Evolutionary conservation across 148 eudicot species (phyloP).

Genomic region (Drosera capensis): DNA sequence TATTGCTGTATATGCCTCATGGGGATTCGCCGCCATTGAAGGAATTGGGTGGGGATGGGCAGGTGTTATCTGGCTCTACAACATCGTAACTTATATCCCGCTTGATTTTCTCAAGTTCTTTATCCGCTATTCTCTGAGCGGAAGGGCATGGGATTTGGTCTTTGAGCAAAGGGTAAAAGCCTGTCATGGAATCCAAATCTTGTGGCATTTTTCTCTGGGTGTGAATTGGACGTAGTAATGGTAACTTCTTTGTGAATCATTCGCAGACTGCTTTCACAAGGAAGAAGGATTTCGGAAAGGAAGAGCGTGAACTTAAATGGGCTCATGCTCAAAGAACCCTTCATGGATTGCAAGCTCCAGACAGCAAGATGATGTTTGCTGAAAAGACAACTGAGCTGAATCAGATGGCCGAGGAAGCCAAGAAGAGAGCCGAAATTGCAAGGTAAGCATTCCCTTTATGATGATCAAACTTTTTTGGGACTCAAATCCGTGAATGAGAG

Average conservation of each 20-base stretch:
- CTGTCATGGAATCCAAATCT: background rate
- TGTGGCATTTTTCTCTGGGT: background rate
- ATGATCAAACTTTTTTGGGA: too few species aligned
- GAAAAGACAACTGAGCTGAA: conserved; percentile 30
- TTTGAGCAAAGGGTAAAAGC: conserved; percentile 38
- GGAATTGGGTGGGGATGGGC: conserved; percentile 75
- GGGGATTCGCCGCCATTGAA: conserved; percentile 47
- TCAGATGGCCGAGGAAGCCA: conserved; percentile 48
- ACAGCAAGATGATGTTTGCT: conserved; percentile 18
- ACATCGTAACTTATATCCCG: conserved; percentile 31
- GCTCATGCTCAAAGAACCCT: conserved; percentile 10
- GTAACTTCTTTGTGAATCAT: background rate
- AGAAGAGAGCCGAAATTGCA: conserved; percentile 40
- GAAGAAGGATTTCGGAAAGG: conserved; percentile 41
- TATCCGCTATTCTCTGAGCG: conserved; percentile 43
- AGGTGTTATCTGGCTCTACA: conserved; percentile 55
- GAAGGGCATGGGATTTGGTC: conserved; percentile 58
- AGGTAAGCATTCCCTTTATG: conserved; percentile 20
- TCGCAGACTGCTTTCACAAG: conserved; percentile 39
- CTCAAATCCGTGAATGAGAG: too few species aligned
- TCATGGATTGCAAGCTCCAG: conserved; percentile 12
- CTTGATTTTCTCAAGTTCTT: conserved; percentile 46
- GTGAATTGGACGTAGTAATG: background rate
- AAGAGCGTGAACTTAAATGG: conserved; percentile 42
- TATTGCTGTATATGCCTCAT: conserved; percentile 46